A percentile compares a stretch with the other conserved stretches of the same genome.
These are phyloP conservation scores for Talaromyces sp. DNA, from an alignment of 2,329 filamentous ascomycete genomes.

Conservation along the genomic window DNA sequence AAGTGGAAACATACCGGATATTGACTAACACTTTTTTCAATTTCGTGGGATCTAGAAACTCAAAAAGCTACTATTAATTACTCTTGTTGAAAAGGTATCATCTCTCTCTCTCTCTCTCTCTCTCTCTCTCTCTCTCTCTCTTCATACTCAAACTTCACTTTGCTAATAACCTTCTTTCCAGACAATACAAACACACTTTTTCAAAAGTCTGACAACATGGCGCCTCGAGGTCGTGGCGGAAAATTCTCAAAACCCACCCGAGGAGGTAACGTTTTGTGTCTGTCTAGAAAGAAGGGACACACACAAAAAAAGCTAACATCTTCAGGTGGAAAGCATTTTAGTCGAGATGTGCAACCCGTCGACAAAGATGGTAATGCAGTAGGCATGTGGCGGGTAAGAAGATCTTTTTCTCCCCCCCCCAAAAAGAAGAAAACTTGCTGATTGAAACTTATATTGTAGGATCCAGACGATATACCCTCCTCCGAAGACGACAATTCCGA, in stretches of 20 bases:
- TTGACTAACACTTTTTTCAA: not conserved
- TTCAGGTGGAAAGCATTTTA: constrained; percentile 93
- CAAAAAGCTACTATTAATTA: not conserved
- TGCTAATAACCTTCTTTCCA: too few species aligned
- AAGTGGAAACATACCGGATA: not conserved
- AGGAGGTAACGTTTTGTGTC: constrained; percentile 8
- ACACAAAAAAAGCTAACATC: not conserved
- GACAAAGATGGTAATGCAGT: constrained; percentile 85
- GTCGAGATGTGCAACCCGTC: constrained; percentile 78
- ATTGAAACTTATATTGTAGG: constrained; percentile 17
- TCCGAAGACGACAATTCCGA: constrained; percentile 41
- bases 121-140: too few species aligned
- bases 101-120: too few species aligned
- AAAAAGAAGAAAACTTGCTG: not conserved
- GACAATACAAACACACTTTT: too few species aligned
- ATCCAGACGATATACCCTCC: constrained; percentile 29
- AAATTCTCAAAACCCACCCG: constrained; percentile 15
- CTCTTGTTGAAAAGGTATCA: too few species aligned
- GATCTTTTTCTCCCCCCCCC: not conserved
- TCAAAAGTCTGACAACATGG: constrained; percentile 11
- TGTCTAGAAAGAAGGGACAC: not conserved
- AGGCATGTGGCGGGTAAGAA: constrained; percentile 73
- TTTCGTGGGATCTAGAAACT: not conserved
- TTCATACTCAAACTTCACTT: too few species aligned
- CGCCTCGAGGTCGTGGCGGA: constrained; percentile 13